phyloP scores from a whole-genome alignment of 345 rosid species.

The Balakata baccata region DNA sequence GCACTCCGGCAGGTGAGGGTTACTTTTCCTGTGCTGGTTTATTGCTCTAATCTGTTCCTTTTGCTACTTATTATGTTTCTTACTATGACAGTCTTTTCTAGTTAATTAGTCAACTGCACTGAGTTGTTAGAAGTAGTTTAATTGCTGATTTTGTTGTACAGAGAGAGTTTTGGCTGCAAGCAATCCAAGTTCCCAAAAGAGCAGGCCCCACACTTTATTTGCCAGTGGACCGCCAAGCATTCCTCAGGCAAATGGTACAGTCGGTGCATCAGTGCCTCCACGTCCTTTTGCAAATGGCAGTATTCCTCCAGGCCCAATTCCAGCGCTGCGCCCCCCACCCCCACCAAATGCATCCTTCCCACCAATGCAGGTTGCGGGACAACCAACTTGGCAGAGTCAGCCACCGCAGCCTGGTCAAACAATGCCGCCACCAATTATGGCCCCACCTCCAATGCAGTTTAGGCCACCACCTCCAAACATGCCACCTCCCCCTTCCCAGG shows the following conservation, averaged over 20 bases:
- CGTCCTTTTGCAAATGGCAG: conserved; percentile 68
- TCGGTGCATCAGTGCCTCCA: conserved; percentile 54
- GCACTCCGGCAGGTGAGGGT: conserved; percentile 89
- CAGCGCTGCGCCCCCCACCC: conserved; percentile 61
- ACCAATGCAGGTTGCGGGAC: conserved; percentile 52
- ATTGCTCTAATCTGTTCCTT: not conserved
- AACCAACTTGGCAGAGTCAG: conserved; percentile 66
- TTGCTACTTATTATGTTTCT: not conserved
- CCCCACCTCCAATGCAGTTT: conserved; percentile 72
- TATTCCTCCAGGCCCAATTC: conserved; percentile 48
- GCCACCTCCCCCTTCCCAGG: conserved; percentile 68
- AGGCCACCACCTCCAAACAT: conserved; percentile 65
- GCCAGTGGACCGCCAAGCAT: conserved; percentile 84
- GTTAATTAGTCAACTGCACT: not conserved
- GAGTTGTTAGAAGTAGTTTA: not conserved
- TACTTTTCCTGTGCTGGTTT: not conserved
- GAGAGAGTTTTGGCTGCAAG: conserved; percentile 98
- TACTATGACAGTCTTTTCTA: not conserved
- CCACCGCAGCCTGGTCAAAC: conserved; percentile 61
- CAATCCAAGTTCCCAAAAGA: conserved; percentile 74
- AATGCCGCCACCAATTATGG: conserved; percentile 39
- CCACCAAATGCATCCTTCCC: conserved; percentile 53
- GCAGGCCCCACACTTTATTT: conserved; percentile 92
- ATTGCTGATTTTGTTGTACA: conserved; percentile 28
- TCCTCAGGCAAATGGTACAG: conserved; percentile 57